Evolutionary conservation across 495 filamentous ascomycete genomes (phyloP), one percentile per base, ranked within the genome.

Genomic region (Neurospora tetraspora): DNA sequence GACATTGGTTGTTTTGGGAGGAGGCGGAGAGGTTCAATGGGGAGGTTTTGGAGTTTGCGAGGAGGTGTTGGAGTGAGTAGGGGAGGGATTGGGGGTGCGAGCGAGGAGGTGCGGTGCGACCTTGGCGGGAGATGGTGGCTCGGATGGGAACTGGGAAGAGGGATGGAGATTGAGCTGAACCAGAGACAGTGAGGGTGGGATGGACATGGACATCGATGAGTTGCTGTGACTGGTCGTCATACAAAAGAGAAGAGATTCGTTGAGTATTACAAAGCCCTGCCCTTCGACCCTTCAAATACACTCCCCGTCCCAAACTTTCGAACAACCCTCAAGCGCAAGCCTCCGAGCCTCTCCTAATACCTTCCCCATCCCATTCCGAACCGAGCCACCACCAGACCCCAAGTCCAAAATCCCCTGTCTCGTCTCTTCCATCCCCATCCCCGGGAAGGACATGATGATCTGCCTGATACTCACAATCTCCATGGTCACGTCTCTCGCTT

Each of bases 1-100:
- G 84, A 1, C 84, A 86, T 71, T 86, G 84, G 84, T 47, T 83
- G 61, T 86, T 85, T 69, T 86, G 81, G 68, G 84, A 86, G 76
- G 75, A 85, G 72, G 80, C 83, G 0, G 80, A 80, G 69, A 71
- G 74, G 69, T 86, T 86, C 47, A 82, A 82, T 59, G 71, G 39
- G 37, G 77, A 83, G 74, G 61, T 83, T n/a, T 31, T 81, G n/a
- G 75, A 74, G 23, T 84, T 83, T 75, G 75, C 77, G 0, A 65
- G 7, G 27, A 18, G 53, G 53, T 65, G 53, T 65, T 65, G 53
- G 53, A 65, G 53, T 61, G 53, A 61, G 27, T 61, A 43, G 40
- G 40, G 12, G 40, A 42, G 40, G 40, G 40, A 5, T 7, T 14
- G 16, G 3, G 0, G 31, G 31, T 4, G 31, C 31, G 4, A 39